Evolutionary conservation across 1,139 yeast genomes (phyloP), one percentile per base, ranked within the genome.

Genomic region (Scheffersomyces titani): DNA sequence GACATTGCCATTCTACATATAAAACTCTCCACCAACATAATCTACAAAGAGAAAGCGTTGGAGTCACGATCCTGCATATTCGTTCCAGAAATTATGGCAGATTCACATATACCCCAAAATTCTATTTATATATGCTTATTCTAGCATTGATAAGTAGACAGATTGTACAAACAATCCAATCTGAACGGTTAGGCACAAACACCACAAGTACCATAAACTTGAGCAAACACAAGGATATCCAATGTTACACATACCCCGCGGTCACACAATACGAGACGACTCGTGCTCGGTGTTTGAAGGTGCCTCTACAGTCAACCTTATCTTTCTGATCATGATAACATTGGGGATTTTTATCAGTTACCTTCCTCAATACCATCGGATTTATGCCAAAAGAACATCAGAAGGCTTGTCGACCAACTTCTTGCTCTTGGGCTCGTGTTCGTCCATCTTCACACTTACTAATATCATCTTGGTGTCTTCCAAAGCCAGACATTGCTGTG

Each of bases 341-440:
- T 55, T 84, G 1, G 97, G 94, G 4, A 89, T 92, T 24, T 82
- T 87, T 51, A 65, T 81, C n/a, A 89, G 96, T 52, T 92, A 91
- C 68, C 58, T 88, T 2, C 97, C 97, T 0, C 97, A 92, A 71
- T 91, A 89, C 69, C 63, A 77, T 54, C 80, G 89, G 52, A 87
- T 92, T 52, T 72, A 83, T 53, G 65, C 69, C 20, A 82, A 92
- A 54, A 72, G 82, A 56, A 82, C 92, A 6, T 87, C 94, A 5
- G 94, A 90, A 67, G 97, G 97, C 3, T 75, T 92, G 36, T 88
- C 94, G 2, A 90, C 93, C 9, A 80, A 83, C 64, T 92, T 88
- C 66, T 75, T 92, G 52, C 74, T 91, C 16, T 78, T 92, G 48
- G 96, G 96, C 2, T 86, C 91, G 16, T 74, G 88, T 22, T 88